Base-by-base conservation (phyloP, 768 basidiomycete species). In the Leccinum disarticulatum region DNA sequence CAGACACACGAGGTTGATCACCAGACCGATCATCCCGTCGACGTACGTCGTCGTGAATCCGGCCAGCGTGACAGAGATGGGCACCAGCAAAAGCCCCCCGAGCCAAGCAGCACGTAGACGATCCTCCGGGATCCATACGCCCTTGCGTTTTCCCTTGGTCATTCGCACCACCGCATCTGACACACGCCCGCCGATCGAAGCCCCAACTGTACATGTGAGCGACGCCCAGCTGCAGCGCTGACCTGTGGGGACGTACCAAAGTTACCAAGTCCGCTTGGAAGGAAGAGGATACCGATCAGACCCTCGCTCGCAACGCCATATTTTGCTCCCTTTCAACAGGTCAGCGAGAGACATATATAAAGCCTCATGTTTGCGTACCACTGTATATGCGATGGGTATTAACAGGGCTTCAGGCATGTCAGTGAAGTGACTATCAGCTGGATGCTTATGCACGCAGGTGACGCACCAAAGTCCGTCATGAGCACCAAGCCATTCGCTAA, bases 101-200 rank as follows among this genome's bases (percentile, higher is more conserved):
- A 77, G 63, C 35, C 83, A 67, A 2, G 81, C 73, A 2, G 79
- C 85, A 1, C 84, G 79, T 25, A 90, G 77, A 6, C 88, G 82
- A 61, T 88, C 89, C 69, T 91, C 87, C 0, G 87, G 87, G 47
- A 83, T 80, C 86, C 85, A 88, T 2, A 75, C 63, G 1, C 86
- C 87, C 0, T 77, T 78, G 25, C 86, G 80, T 5, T 74, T 67
- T 51, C 76, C 71, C 15, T 79, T 79, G 73, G 81, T 84, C 43
- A 65, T 68, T 17, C 80, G 72, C 25, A 91, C 75, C 0, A 80
- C 72, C 22, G 64, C 60, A 68, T 90, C 89, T 0, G 88, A 88
- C 0, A 87, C 59, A 17, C 76, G 76, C 1, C 88, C 88, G 0
- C 84, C 80, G 6, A 87, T 61, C 3, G 83, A 81, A 3, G 87